Conservation (phyloP, 148 eudicot genomes). For the Diospyros lotus region DNA sequence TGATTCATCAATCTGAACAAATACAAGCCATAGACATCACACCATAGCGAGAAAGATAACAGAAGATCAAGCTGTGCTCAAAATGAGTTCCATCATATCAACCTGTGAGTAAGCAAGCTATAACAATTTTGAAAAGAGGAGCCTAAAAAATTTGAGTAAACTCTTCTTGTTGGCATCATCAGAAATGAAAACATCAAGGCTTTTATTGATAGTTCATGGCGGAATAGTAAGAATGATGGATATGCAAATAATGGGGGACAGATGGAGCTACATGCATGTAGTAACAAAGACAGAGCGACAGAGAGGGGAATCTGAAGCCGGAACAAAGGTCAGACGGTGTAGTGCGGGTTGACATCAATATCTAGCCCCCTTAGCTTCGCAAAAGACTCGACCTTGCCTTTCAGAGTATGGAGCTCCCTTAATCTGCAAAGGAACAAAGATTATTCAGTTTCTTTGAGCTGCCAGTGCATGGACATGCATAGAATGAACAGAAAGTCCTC, state of each 20-base stretch:
- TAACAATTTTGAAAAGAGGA: not conserved
- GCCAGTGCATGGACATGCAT: too few relatives aligned
- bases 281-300: not conserved
- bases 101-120: not conserved
- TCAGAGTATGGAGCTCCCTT: conserved; percentile 43
- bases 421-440: conserved; percentile 25
- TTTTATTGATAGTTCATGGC: not conserved
- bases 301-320: not conserved
- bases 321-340: conserved; percentile 20
- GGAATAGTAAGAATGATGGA: not conserved
- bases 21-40: not conserved
- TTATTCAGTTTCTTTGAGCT: not conserved
- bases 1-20: not conserved
- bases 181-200: not conserved
- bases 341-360: conserved; percentile 33
- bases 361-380: conserved; percentile 43
- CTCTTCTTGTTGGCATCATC: too few relatives aligned
- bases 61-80: not conserved
- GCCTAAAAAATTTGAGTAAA: not conserved
- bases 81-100: too few relatives aligned
- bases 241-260: not conserved
- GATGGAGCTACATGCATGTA: not conserved
- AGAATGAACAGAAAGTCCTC: too few relatives aligned
- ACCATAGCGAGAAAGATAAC: not conserved
- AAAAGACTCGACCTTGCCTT: conserved; percentile 31